phyloP scores from a whole-genome alignment of 441 rosid genomes.

The Aleurites moluccanus region DNA sequence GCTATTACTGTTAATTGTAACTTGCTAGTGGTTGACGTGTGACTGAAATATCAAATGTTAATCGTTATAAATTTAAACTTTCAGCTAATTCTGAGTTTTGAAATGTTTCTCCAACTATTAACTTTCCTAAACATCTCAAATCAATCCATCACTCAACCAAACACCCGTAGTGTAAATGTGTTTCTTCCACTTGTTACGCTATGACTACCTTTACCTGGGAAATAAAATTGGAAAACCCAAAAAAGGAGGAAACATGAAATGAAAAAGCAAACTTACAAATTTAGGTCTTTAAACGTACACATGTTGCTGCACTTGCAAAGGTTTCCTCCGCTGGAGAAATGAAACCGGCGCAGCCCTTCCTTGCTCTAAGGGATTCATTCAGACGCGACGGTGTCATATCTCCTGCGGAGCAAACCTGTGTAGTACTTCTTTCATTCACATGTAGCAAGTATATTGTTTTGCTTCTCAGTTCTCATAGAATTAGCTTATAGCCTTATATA shows the following conservation, averaged over 20 bases:
- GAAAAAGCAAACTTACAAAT: not conserved
- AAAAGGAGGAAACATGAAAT: not conserved
- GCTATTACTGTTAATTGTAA: too few relatives aligned
- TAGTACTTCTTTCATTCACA: not conserved
- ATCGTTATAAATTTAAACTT: too few relatives aligned
- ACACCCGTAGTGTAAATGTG: too few relatives aligned
- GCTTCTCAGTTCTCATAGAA: too few relatives aligned
- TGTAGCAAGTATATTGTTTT: too few relatives aligned
- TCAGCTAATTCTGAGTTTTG: too few relatives aligned
- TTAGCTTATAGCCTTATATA: too few relatives aligned
- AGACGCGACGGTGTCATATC: conserved; percentile 49
- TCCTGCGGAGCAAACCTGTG: conserved; percentile 50
- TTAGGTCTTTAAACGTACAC: not conserved
- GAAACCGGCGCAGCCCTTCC: conserved; percentile 33
- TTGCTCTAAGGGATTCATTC: not conserved
- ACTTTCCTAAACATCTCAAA: too few relatives aligned
- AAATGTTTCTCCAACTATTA: too few relatives aligned
- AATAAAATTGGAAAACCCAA: not conserved
- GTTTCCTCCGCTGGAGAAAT: conserved; percentile 43
- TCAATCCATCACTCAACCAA: too few relatives aligned
- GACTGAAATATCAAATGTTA: too few relatives aligned
- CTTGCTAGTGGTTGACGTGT: too few relatives aligned
- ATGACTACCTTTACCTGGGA: not conserved
- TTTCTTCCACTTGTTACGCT: not conserved
- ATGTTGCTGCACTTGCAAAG: conserved; percentile 28